Evolutionary conservation across 2,329 filamentous ascomycete species (phyloP).

Genomic region (Hypoxylon sp.): DNA sequence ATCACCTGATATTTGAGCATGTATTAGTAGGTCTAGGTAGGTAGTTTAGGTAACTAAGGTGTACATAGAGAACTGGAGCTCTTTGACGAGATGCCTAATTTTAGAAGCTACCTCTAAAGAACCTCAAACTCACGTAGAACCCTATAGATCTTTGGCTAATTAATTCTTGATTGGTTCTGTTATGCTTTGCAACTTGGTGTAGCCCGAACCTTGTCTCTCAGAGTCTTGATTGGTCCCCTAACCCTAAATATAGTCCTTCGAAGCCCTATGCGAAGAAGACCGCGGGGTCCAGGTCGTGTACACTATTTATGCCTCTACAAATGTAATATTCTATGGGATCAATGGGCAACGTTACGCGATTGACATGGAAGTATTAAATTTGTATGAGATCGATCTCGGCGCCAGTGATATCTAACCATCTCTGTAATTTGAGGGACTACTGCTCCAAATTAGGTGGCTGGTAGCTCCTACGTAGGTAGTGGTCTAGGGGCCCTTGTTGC

Average conservation of each 20-base stretch:
- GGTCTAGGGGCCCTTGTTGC: neutral
- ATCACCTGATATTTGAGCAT: neutral
- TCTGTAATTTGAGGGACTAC: neutral
- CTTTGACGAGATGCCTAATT: neutral
- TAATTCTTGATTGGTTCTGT: neutral
- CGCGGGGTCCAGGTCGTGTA: neutral
- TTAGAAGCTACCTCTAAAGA: neutral
- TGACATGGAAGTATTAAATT: neutral
- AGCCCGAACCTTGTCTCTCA: conserved; percentile 2
- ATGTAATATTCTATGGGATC: neutral
- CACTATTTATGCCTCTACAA: neutral
- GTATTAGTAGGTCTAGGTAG: too few relatives aligned
- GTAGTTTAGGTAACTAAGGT: too few relatives aligned
- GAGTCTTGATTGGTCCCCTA: neutral
- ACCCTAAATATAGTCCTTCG: neutral
- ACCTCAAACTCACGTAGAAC: neutral
- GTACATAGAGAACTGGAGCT: neutral
- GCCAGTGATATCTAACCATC: neutral
- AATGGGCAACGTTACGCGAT: too few relatives aligned
- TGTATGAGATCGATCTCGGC: neutral
- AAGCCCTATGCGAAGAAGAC: neutral
- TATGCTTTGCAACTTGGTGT: neutral
- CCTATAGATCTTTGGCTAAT: neutral
- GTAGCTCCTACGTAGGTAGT: neutral
- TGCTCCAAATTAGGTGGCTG: neutral